Evolutionary conservation across 441 rosid genomes (phyloP).

Genomic region (Metrosideros polymorpha): DNA sequence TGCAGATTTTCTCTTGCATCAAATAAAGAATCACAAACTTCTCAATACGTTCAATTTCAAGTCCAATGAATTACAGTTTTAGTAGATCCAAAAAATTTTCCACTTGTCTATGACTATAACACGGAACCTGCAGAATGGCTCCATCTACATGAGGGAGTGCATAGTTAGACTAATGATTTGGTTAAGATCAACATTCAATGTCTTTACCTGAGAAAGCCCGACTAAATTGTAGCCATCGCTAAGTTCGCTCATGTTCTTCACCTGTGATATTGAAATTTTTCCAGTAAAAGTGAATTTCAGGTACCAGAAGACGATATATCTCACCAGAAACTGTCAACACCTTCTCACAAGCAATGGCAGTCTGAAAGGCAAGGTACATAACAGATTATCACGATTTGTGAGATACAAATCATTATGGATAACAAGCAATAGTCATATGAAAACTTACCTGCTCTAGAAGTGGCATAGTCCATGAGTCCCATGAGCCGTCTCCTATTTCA

Average conservation of each 20-base stretch:
- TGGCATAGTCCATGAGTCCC: slow-evolving; percentile 96
- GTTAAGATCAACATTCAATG: background rate
- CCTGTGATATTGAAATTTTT: slow-evolving; percentile 23
- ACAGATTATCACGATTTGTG: background rate
- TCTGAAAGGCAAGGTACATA: slow-evolving; percentile 37
- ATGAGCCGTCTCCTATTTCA: slow-evolving; percentile 79
- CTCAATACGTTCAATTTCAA: background rate
- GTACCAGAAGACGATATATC: background rate
- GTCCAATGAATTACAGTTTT: background rate
- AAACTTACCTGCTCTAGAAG: slow-evolving; percentile 53
- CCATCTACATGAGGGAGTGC: background rate
- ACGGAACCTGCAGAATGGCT: background rate
- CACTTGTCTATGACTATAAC: background rate
- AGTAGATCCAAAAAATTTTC: background rate
- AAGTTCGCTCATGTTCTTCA: slow-evolving; percentile 67
- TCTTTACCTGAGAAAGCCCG: slow-evolving; percentile 79
- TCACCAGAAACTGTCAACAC: slow-evolving; percentile 25
- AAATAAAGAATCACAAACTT: background rate
- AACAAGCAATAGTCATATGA: background rate
- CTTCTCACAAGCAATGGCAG: slow-evolving; percentile 71
- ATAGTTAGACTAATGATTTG: background rate
- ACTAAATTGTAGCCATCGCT: slow-evolving; percentile 65
- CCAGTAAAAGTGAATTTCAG: background rate
- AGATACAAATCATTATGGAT: background rate
- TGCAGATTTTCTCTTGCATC: background rate